Conservation (phyloP, 2,329 filamentous ascomycete species). For the Hirsutella minnesotensis region DNA sequence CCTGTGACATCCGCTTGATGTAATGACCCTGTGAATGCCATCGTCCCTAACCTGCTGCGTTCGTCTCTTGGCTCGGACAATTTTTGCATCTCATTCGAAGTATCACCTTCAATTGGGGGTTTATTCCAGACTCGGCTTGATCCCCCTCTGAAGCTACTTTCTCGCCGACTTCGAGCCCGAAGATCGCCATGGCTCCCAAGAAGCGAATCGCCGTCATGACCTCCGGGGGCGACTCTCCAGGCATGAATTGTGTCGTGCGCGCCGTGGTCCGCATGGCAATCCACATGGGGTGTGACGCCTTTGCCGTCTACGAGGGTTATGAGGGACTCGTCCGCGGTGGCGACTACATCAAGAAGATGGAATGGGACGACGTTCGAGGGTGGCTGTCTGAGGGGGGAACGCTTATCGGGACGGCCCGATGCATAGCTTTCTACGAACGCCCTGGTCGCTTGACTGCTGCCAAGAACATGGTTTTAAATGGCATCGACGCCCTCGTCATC, state of each 20-base stretch:
- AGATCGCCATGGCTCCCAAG: constrained; percentile 34
- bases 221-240: constrained; percentile 84
- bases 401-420: constrained; percentile 87
- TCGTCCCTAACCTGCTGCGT: no score
- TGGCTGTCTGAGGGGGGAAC: constrained; percentile 92
- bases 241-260: constrained; percentile 87
- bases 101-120: no score
- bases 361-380: constrained; percentile 89
- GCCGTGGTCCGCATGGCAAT: constrained; percentile 88
- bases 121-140: no score
- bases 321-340: constrained; percentile 87
- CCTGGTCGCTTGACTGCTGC: constrained; percentile 73
- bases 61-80: no score
- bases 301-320: constrained; percentile 85
- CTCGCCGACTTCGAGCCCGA: no score
- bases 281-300: constrained; percentile 69
- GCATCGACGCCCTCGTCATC: constrained; percentile 92
- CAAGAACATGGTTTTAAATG: constrained; percentile 86
- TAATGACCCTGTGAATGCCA: no score
- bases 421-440: constrained; percentile 84
- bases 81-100: no score
- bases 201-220: constrained; percentile 85
- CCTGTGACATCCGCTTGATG: no score
- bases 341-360: constrained; percentile 74
- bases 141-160: no score